phyloP scores from a whole-genome alignment of 768 basidiomycete genomes.

The Hebeloma cylindrosporum region DNA sequence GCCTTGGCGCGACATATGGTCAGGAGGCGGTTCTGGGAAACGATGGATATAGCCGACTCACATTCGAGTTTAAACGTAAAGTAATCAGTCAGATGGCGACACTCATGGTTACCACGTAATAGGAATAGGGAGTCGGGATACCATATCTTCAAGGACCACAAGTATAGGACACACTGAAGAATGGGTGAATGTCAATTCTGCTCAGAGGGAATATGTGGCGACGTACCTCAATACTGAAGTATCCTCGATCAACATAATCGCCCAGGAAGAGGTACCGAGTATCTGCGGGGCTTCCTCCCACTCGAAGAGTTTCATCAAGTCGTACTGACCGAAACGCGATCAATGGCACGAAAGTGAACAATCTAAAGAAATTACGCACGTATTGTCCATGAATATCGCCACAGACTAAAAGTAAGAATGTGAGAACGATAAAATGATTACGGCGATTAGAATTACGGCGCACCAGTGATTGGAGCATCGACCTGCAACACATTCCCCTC shows the following conservation, averaged over 20 bases:
- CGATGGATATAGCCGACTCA: conserved; percentile 39
- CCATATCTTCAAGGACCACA: conserved; percentile 99
- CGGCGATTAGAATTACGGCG: conserved; percentile 23
- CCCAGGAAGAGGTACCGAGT: conserved; percentile 91
- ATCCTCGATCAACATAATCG: conserved; percentile 92
- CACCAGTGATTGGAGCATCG: conserved; percentile 97
- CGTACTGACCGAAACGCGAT: conserved; percentile 55
- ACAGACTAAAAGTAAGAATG: conserved; percentile 57
- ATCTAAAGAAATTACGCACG: conserved; percentile 48
- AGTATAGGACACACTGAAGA: conserved; percentile 88
- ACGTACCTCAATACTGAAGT: conserved; percentile 87
- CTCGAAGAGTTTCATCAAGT: conserved; percentile 94
- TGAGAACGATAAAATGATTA: conserved; percentile 4
- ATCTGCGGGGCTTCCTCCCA: conserved; percentile 91
- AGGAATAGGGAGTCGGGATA: conserved; percentile 97
- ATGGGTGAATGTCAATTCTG: conserved; percentile 8
- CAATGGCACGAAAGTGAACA: conserved; percentile 5
- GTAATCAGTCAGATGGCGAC: conserved; percentile 96
- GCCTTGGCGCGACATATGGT: conserved; percentile 47
- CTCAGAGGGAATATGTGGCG: not conserved
- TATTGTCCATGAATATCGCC: conserved; percentile 99
- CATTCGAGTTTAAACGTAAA: conserved; percentile 99
- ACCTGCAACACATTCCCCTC: conserved; percentile 93
- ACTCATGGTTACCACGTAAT: conserved; percentile 97
- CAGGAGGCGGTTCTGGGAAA: conserved; percentile 5